Conservation (phyloP, 345 rosid species). For the Raphanus raphanistrum region DNA sequence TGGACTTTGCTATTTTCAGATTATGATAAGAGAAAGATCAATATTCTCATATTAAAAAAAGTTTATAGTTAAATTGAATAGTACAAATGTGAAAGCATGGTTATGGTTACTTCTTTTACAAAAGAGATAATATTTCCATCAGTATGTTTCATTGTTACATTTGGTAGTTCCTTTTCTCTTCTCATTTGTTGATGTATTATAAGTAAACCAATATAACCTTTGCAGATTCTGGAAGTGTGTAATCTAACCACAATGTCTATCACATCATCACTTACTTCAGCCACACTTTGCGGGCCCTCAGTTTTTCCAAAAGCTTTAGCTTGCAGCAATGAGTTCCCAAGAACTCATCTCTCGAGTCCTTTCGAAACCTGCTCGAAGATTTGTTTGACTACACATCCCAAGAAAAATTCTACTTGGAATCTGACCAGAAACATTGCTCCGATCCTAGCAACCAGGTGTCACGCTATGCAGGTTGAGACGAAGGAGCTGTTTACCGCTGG, state of each 20-base stretch:
- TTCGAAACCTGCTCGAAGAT: constrained; percentile 15
- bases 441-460: constrained; percentile 39
- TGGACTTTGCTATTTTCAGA: background rate
- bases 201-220: background rate
- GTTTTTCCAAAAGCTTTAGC: constrained; percentile 23
- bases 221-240: constrained; percentile 17
- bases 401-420: constrained; percentile 32
- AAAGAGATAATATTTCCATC: background rate
- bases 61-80: background rate
- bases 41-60: background rate
- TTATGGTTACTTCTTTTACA: background rate
- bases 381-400: constrained; percentile 21
- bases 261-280: constrained; percentile 34
- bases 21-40: background rate
- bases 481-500: constrained; percentile 32
- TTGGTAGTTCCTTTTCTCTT: background rate
- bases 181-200: no score
- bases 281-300: constrained; percentile 17
- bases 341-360: constrained; percentile 27
- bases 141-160: background rate
- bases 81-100: background rate
- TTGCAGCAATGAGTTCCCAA: constrained; percentile 26
- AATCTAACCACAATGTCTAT: constrained; percentile 40
- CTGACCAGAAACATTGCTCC: constrained; percentile 10
- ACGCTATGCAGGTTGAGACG: constrained; percentile 43